phyloP scores from a whole-genome alignment of 2,329 filamentous ascomycete species.

The Decorospora gaudefroyi region DNA sequence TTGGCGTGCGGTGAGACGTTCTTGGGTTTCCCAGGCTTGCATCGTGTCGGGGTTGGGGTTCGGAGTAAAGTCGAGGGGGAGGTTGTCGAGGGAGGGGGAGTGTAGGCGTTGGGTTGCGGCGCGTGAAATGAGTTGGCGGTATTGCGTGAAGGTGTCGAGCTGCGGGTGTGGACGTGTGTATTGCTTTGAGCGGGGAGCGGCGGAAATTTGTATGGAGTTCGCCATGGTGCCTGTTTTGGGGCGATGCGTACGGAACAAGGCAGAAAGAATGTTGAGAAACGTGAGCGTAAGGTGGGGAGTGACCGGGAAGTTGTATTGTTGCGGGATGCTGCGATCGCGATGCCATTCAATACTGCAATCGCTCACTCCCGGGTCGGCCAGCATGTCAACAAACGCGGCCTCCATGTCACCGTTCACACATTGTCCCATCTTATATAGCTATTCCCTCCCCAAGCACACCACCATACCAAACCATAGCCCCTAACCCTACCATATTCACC shows the following conservation, averaged over 20 bases:
- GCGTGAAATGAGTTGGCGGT: conserved; percentile 26
- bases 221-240: too few species aligned
- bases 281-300: too few species aligned
- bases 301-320: too few species aligned
- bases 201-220: too few species aligned
- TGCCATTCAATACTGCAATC: conserved; percentile 7
- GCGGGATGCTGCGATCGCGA: too few species aligned
- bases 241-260: too few species aligned
- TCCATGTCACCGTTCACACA: too few species aligned
- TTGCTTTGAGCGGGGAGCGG: background rate
- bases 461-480: conserved; percentile 76
- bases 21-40: conserved; percentile 1
- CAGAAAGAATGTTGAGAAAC: too few species aligned
- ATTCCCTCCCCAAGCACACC: conserved; percentile 63
- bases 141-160: conserved; percentile 1
- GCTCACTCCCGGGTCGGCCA: background rate
- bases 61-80: background rate
- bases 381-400: background rate
- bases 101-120: conserved; percentile 23
- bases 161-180: background rate
- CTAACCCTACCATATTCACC: conserved; percentile 72
- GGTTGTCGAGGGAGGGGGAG: conserved; percentile 6
- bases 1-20: background rate
- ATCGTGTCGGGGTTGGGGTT: background rate
- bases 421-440: conserved; percentile 10